These are phyloP conservation scores for Eucalyptus sideroxylon DNA, from an alignment of 345 rosid species.

Conservation along the genomic window DNA sequence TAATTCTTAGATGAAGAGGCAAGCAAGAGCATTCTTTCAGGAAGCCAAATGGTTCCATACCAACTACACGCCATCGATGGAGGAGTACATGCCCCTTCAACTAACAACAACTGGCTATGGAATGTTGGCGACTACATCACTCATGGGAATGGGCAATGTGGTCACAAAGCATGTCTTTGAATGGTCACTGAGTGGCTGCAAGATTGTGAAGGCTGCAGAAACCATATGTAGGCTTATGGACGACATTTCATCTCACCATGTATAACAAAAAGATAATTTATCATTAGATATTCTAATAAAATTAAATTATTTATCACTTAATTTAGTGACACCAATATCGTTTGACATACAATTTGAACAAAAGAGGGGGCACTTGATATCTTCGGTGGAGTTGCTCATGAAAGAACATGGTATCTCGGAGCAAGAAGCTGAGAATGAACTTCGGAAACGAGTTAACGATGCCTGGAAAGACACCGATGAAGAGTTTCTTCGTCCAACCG, in stretches of 20 bases:
- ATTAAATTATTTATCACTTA: background rate
- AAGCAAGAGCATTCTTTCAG: background rate
- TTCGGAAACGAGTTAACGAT: background rate
- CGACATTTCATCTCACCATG: constrained; percentile 4
- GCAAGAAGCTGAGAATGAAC: background rate
- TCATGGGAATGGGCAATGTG: background rate
- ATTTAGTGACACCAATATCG: background rate
- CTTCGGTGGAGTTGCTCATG: constrained; percentile 18
- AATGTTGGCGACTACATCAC: background rate
- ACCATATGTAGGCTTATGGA: constrained; percentile 1
- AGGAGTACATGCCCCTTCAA: background rate
- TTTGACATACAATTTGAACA: background rate
- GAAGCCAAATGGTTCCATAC: background rate
- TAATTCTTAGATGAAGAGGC: background rate
- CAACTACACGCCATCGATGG: background rate
- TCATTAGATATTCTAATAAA: background rate
- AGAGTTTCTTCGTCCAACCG: constrained; percentile 3
- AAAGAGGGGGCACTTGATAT: background rate
- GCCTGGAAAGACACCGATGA: constrained; percentile 24
- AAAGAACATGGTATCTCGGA: background rate
- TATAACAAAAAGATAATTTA: background rate
- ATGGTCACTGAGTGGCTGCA: background rate
- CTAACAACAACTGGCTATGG: background rate
- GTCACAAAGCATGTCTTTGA: background rate
- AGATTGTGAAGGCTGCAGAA: background rate